Base-by-base conservation (phyloP, 148 eudicot species). In the Gaultheria prostrata region DNA sequence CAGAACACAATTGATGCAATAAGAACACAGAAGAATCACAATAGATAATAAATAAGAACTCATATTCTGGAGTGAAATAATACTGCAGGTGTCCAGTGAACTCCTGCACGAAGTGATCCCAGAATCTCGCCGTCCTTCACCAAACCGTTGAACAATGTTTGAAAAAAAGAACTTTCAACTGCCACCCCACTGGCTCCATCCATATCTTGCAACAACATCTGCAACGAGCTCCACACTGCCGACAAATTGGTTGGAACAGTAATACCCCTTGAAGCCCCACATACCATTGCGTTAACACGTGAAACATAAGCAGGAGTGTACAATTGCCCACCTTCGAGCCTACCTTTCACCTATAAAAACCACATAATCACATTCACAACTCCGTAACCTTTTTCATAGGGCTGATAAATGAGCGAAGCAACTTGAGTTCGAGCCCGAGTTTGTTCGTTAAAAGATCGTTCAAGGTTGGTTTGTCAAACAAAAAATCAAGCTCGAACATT, bases 51-150 rank as follows among this genome's bases (percentile, higher is more conserved):
- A 39, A 79, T 8, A 76, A 56, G 43, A 0, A 69, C 21, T 17
- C 13, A 56, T 2, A 10, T 30, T 49, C 6, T 14, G 28, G 74
- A n/a, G 10, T 54, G 77, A 80, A 45, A 83, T 28, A 39, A 79
- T 93, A 94, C 99, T 72, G 94, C 72, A 35, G 99, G 99, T 46
- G 99, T 97, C 99, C 99, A 97, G 79, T 95, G 95, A 50, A 93
- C 98, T 87, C 99, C 99, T 80, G 98, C 98, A 76, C 99, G 98
- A 88, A 97, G 92, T 9, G 96, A 93, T 81, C 99, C 99, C 81
- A 93, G 94, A 84, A 97, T 89, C 77, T 91, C 88, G 46, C 90
- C 92, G 43, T 93, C 98, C 92, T 95, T 97, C 87, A 94, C 91
- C 88, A 94, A 84, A 57, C 89, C 90, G 80, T 91, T 94, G 78